Evolutionary conservation across 1,139 yeast species (phyloP).

Genomic region (Keqinozyma sinolaborantium): DNA sequence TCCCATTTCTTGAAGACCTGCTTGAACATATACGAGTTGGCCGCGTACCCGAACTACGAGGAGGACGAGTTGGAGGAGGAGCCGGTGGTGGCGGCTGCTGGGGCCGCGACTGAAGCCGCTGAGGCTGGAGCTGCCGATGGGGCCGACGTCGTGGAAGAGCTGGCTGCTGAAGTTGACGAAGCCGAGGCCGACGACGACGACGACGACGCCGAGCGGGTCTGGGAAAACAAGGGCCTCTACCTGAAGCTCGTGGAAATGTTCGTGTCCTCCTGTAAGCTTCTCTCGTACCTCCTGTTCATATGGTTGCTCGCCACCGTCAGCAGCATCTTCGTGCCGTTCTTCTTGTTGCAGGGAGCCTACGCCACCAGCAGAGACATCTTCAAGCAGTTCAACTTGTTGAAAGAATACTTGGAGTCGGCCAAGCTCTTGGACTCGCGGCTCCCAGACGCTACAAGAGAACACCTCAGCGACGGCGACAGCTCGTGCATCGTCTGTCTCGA

Average conservation of each 20-base stretch:
- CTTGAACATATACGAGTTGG: slow-evolving; percentile 57
- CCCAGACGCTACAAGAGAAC: slow-evolving; percentile 56
- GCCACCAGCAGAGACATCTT: slow-evolving; percentile 48
- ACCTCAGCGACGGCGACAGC: slow-evolving; percentile 56
- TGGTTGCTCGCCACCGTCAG: slow-evolving; percentile 45
- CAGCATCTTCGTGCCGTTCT: slow-evolving; percentile 59
- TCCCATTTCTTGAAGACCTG: slow-evolving; percentile 46
- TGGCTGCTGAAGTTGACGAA: slow-evolving; percentile 8
- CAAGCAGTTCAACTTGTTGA: slow-evolving; percentile 49
- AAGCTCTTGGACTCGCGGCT: slow-evolving; percentile 64
- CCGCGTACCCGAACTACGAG: slow-evolving; percentile 18
- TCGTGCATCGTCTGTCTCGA: slow-evolving; percentile 85
- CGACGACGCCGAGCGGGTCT: slow-evolving; percentile 53
- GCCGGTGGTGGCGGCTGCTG: neutral
- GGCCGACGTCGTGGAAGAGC: slow-evolving; percentile 1
- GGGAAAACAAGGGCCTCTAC: slow-evolving; percentile 72
- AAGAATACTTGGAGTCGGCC: slow-evolving; percentile 57
- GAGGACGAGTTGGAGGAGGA: slow-evolving; percentile 7
- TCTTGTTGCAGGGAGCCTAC: slow-evolving; percentile 65
- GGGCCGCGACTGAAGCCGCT: neutral
- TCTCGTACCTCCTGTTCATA: slow-evolving; percentile 29
- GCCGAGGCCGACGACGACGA: slow-evolving; percentile 28
- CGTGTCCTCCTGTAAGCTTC: slow-evolving; percentile 39
- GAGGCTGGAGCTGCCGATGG: slow-evolving; percentile 5
- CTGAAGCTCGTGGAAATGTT: slow-evolving; percentile 56